Evolutionary conservation across 1,284 basidiomycete genomes (phyloP).

Genomic region (Nidula niveotomentosa): DNA sequence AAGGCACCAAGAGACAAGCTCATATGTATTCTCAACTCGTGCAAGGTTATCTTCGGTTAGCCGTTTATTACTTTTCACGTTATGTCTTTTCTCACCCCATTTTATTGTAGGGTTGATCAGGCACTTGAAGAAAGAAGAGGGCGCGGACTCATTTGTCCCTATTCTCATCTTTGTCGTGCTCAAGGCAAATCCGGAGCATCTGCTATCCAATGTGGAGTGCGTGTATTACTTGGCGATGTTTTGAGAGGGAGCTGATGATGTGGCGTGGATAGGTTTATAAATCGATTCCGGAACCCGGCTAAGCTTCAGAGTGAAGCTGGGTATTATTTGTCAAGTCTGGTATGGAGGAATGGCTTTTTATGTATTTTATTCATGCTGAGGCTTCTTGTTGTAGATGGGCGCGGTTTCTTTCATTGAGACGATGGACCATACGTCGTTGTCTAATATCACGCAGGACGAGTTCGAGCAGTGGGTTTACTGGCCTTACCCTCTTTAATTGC

Average conservation of each 20-base stretch:
- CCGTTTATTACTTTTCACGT: slow-evolving; percentile 11
- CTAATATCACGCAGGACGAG: slow-evolving; percentile 90
- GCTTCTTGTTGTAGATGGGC: slow-evolving; percentile 57
- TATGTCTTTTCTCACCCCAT: neutral
- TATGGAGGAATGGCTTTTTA: slow-evolving; percentile 32
- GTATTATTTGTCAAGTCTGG: slow-evolving; percentile 95
- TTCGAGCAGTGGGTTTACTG: slow-evolving; percentile 73
- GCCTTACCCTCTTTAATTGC: too few species aligned
- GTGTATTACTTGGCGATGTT: slow-evolving; percentile 21
- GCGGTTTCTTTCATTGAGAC: slow-evolving; percentile 96
- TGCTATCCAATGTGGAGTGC: slow-evolving; percentile 94
- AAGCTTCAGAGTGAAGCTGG: slow-evolving; percentile 95
- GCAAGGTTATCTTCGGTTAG: slow-evolving; percentile 98
- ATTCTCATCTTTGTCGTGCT: slow-evolving; percentile 95
- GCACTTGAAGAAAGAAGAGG: slow-evolving; percentile 78
- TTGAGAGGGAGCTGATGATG: neutral
- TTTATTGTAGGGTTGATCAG: slow-evolving; percentile 74
- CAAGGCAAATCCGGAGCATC: slow-evolving; percentile 89
- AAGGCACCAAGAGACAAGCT: slow-evolving; percentile 98
- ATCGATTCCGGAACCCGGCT: slow-evolving; percentile 87
- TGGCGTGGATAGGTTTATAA: slow-evolving; percentile 75
- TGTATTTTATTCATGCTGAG: neutral
- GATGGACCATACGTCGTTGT: slow-evolving; percentile 93
- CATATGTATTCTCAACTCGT: slow-evolving; percentile 97
- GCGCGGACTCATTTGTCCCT: slow-evolving; percentile 93